Evolutionary conservation across 768 basidiomycete genomes (phyloP), one percentile per base, ranked within the genome.

Genomic region (Rhodotorula sphaerocarpa): DNA sequence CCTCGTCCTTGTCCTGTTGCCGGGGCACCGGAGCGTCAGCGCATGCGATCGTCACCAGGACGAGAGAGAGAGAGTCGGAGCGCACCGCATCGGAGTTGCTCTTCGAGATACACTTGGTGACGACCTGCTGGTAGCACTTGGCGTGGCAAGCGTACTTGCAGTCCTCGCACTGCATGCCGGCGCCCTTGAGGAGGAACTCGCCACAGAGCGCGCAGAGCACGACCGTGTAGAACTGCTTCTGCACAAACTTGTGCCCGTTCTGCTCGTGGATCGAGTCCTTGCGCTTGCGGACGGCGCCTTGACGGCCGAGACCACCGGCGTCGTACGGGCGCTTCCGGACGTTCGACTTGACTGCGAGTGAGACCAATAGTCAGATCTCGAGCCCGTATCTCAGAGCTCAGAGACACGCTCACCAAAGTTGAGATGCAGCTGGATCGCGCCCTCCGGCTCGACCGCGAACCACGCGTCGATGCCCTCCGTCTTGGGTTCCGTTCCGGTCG

Each of bases 101-200:
- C 76, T 96, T 96, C 31, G 90, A 91, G 71, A 99, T 96, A 79
- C 95, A 99, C 76, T 97, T 99, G 7, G 95, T 99, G 70, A 97
- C 90, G 27, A 97, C 93, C 75, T 97, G 96, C 72, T 92, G 88
- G 74, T 92, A 93, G 74, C 95, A 99, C 74, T 93, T 93, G 80
- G 92, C 93, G 81, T 99, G 95, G 76, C 95, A 99, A 5, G 90
- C 90, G 76, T 97, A 99, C 66, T 90, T 86, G 75, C 95, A 99
- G 74, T 99, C 95, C 73, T 97, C 95, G 79, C 95, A 99, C 77
- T 96, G 93, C 72, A 71, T 71, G n/a, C 95, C 95, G 63, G 86
- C 80, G 3, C 90, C 93, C 66, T 97, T 96, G 75, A 96, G 86
- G 60, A 99, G 80, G 79, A 99, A 97, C 72, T 97, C 93, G 77